Percentiles rank a stretch among this genome's conserved stretches.
Conservation (phyloP, 345 rosid genomes). For the Cardamine resedifolia region DNA sequence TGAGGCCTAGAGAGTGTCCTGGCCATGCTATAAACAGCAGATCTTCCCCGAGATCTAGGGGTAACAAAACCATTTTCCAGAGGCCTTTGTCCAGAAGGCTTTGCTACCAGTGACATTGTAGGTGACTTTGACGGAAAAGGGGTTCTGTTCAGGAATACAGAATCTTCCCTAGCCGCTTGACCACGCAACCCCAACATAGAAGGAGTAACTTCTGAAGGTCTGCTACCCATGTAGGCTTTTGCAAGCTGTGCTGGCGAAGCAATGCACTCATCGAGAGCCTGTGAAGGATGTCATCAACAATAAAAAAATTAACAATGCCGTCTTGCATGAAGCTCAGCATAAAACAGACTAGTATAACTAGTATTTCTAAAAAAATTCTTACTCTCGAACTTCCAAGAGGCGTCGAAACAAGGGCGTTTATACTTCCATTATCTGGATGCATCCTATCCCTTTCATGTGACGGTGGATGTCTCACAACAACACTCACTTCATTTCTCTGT, state of each 20-base stretch:
- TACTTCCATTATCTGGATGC: conserved; percentile 43
- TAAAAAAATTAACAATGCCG: conserved; percentile 2
- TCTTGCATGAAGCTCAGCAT: background rate
- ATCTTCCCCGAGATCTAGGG: conserved; percentile 79
- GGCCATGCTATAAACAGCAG: conserved; percentile 93
- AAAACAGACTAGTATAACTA: background rate
- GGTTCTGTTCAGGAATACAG: conserved; percentile 37
- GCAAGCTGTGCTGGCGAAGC: conserved; percentile 96
- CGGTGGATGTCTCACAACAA: conserved; percentile 32
- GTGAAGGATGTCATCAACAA: conserved; percentile 26
- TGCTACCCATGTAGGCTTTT: conserved; percentile 88
- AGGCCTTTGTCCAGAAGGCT: conserved; percentile 47
- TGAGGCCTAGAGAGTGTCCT: conserved; percentile 78
- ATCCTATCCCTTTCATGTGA: conserved; percentile 42
- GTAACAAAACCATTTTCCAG: conserved; percentile 68
- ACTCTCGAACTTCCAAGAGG: conserved; percentile 52
- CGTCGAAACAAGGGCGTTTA: conserved; percentile 39
- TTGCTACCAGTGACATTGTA: conserved; percentile 50
- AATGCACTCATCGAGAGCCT: conserved; percentile 71
- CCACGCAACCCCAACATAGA: conserved; percentile 48
- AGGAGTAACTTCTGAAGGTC: conserved; percentile 71
- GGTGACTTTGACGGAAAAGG: conserved; percentile 49
- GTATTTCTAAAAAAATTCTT: conserved; percentile 30
- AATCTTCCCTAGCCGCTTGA: conserved; percentile 53
- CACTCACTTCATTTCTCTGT: conserved; percentile 46